Percentiles rank a stretch among this genome's conserved stretches.
Conservation (phyloP, 371 early-diverging fungal genomes). For the Amoeboaphelidium occidentale region DNA sequence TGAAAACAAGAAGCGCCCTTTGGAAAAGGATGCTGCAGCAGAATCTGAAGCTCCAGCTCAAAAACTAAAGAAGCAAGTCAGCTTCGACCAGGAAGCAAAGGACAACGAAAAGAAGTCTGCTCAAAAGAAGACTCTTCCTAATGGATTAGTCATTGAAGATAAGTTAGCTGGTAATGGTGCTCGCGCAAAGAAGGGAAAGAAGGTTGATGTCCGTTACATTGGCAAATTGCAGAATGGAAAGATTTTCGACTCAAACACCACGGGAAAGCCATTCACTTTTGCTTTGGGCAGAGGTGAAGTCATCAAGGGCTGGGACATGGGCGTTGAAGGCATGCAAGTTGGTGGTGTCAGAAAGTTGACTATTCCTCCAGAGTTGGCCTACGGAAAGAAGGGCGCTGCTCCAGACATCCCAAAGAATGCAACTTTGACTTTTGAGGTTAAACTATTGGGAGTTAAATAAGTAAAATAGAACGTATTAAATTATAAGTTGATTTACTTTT, state of each 20-base stretch:
- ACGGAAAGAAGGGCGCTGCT: slow-evolving; percentile 55
- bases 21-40: not conserved
- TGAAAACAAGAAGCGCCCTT: not conserved
- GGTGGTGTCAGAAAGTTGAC: slow-evolving; percentile 70
- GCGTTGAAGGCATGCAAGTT: slow-evolving; percentile 66
- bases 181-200: slow-evolving; percentile 49
- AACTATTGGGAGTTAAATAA: slow-evolving; percentile 25
- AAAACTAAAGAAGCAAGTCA: not conserved
- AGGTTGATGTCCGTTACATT: slow-evolving; percentile 58
- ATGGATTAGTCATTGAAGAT: slow-evolving; percentile 60
- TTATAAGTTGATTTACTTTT: not conserved
- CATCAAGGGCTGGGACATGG: slow-evolving; percentile 82
- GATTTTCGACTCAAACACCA: slow-evolving; percentile 74
- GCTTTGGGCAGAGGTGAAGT: slow-evolving; percentile 69
- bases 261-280: slow-evolving; percentile 73
- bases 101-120: slow-evolving; percentile 7
- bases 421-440: slow-evolving; percentile 62
- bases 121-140: slow-evolving; percentile 25
- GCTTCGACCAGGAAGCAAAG: not conserved
- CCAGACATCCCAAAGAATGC: slow-evolving; percentile 69
- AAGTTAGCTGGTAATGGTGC: slow-evolving; percentile 43
- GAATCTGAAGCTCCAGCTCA: not conserved
- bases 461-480: not conserved
- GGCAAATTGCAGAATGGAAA: slow-evolving; percentile 72
- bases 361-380: slow-evolving; percentile 65